These are phyloP conservation scores for Oryza coarctata DNA, from an alignment of 176 grass and related monocot genomes.

Conservation along the genomic window DNA sequence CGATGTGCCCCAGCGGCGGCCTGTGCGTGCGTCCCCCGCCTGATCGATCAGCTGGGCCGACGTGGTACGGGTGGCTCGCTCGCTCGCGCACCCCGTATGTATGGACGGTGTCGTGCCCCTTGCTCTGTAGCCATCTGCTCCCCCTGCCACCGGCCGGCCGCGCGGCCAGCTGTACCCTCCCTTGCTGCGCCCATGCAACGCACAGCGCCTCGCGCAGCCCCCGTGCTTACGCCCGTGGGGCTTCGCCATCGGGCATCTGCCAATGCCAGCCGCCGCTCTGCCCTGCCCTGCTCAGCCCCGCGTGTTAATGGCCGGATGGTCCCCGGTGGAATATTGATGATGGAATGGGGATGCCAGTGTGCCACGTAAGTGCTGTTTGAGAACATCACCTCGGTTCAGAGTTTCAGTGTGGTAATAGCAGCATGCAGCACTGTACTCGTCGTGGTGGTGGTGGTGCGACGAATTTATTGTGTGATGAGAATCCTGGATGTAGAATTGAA, in stretches of 20 bases:
- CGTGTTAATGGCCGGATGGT: not conserved
- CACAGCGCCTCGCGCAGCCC: not conserved
- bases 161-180: conserved; percentile 40
- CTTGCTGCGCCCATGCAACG: conserved; percentile 21
- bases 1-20: not conserved
- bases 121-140: conserved; percentile 25
- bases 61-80: conserved; percentile 16
- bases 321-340: conserved; percentile 15
- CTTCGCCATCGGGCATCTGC: not conserved
- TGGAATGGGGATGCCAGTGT: conserved; percentile 5
- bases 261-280: not conserved
- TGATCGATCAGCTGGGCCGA: not conserved
- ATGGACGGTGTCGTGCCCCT: conserved; percentile 27
- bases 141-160: conserved; percentile 12
- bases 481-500: not conserved
- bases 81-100: not conserved
- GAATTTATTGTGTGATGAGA: not conserved
- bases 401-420: not conserved
- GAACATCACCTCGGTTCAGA: conserved; percentile 17
- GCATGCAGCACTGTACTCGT: not conserved
- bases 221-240: not conserved
- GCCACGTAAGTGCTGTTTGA: not conserved
- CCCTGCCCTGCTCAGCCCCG: not conserved
- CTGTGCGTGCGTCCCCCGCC: not conserved
- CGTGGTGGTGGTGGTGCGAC: not conserved